Conservation (phyloP, 2,329 filamentous ascomycete genomes). For the Ophiocordyceps sinensis region DNA sequence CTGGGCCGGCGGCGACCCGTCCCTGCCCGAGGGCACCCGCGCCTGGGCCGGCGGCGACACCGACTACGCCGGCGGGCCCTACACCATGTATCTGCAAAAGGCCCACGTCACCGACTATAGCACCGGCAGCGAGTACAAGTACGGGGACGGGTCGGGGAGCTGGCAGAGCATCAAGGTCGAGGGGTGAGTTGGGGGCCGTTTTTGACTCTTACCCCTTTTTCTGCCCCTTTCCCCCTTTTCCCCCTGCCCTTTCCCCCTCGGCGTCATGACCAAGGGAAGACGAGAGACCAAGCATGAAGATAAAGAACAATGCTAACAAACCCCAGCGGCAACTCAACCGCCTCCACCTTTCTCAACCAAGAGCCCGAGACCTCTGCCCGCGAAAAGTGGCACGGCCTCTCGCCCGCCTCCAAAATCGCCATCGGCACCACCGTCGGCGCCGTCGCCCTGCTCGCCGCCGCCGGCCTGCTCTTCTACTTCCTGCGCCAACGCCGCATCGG, state of each 20-base stretch:
- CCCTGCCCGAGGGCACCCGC: constrained; percentile 40
- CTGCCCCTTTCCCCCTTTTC: background rate
- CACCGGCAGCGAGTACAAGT: constrained; percentile 51
- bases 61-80: constrained; percentile 51
- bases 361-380: constrained; percentile 26
- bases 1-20: constrained; percentile 47
- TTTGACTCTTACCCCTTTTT: too few relatives aligned
- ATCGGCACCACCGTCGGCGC: constrained; percentile 34
- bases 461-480: constrained; percentile 34
- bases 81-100: constrained; percentile 59
- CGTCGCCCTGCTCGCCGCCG: constrained; percentile 26
- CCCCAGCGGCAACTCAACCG: constrained; percentile 42
- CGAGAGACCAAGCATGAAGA: too few relatives aligned
- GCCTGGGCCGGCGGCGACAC: constrained; percentile 58
- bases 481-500: constrained; percentile 39
- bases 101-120: constrained; percentile 41
- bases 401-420: constrained; percentile 33
- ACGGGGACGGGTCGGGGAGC: constrained; percentile 43
- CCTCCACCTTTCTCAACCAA: constrained; percentile 26
- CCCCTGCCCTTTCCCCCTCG: too few relatives aligned
- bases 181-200: constrained; percentile 31
- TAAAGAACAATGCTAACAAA: background rate
- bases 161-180: constrained; percentile 49
- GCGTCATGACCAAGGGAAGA: too few relatives aligned
- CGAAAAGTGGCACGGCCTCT: constrained; percentile 40